phyloP scores from a whole-genome alignment of 176 grass and related monocot species.

The Musa schizocarpa region DNA sequence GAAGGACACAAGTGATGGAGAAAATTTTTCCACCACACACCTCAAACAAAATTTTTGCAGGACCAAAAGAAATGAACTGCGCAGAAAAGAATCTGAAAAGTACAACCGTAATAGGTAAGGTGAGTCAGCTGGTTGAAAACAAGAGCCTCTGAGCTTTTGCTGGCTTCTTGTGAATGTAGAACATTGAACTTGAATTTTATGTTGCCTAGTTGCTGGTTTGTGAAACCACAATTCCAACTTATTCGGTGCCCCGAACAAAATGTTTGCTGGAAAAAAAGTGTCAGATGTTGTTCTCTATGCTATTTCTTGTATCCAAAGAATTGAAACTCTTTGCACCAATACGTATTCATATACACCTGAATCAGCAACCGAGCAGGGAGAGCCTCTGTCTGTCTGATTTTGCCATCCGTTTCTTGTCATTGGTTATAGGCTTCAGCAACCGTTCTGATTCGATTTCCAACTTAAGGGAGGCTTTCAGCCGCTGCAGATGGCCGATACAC shows the following conservation, averaged over 20 bases:
- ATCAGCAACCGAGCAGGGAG: slow-evolving; percentile 51
- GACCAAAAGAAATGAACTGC: not conserved
- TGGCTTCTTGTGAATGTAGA: slow-evolving; percentile 12
- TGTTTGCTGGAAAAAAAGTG: not conserved
- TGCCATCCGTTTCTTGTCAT: slow-evolving; percentile 50
- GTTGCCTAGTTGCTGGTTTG: slow-evolving; percentile 27
- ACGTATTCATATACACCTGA: not conserved
- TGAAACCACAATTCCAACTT: slow-evolving; percentile 12
- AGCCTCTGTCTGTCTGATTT: slow-evolving; percentile 36
- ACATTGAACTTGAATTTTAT: slow-evolving; percentile 5
- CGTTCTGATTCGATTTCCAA: slow-evolving; percentile 35
- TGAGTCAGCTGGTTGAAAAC: not conserved
- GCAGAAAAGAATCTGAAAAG: not conserved
- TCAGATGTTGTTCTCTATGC: not conserved
- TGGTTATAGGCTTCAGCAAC: slow-evolving; percentile 39
- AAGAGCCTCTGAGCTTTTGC: not conserved
- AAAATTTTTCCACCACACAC: not conserved
- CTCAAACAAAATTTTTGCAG: not conserved
- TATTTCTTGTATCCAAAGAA: not conserved
- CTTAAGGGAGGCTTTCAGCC: slow-evolving; percentile 51
- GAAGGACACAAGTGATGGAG: not conserved
- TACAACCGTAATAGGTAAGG: not conserved
- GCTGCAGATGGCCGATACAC: slow-evolving; percentile 52
- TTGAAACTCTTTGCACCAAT: not conserved
- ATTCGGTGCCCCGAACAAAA: slow-evolving; percentile 3